Evolutionary conservation across 352 stramenopile genomes (phyloP), one percentile per base, ranked within the genome.

Genomic region (Phytophthora niederhauseri): DNA sequence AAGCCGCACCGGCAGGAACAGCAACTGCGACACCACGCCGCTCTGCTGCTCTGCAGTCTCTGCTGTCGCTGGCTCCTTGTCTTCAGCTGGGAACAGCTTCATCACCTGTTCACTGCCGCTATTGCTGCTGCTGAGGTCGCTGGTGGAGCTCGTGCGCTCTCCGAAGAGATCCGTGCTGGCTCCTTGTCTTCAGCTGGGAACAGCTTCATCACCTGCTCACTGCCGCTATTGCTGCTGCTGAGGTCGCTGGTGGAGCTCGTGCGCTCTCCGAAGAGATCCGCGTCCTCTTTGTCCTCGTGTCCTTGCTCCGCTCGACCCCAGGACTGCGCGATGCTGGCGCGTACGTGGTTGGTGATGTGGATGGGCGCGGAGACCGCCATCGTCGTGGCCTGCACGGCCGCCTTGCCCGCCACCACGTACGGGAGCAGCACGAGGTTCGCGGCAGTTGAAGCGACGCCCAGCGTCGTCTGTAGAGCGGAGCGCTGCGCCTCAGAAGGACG

Each of bases 341-440:
- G 80, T 8, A 91, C 74, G 57, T 83, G 83, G 11, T 76, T 77
- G 1, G 81, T 85, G 19, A 91, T 63, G 45, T 87, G 78, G 57
- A 90, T 76, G 15, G 85, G 83, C 24, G 82, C 85, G 2, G 82
- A 65, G 6, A 91, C 81, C 0, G 79, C 85, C 57, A 80, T 81
- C 11, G 80, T 82, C 66, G 83, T 91, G 11, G 78, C 85, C 14
- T 85, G 70, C 30, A 85, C 82, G 43, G 77, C 84, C 14, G 61
- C 84, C 68, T 82, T 87, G 30, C 84, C 82, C 1, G 84, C 85
- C 14, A 78, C 68, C 6, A 91, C 71, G 70, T 90, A 92, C 51
- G 85, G 85, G 22, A 77, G 77, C 5, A 93, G 67, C 74, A 90
- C 76, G 19, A 91, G 64, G 57, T 64, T 89, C n/a, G 84, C 84